A percentile compares a stretch with the other conserved stretches of the same genome.
Conservation (phyloP, 192 early-diverging fungal genomes). For the Piromyces finnis region DNA sequence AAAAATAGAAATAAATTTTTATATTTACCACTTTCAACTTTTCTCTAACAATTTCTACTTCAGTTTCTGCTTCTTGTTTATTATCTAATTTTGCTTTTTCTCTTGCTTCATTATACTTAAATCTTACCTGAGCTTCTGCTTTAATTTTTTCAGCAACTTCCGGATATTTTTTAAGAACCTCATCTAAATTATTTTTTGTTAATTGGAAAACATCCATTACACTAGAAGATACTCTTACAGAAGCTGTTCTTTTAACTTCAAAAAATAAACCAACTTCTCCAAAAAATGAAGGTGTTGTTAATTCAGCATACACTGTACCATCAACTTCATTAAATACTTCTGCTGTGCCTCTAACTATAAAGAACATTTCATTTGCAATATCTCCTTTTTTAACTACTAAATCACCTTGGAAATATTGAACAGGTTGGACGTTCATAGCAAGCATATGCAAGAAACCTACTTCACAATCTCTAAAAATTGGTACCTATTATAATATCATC, state of each 20-base stretch:
- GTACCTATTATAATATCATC: conserved; percentile 9
- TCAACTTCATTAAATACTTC: conserved; percentile 26
- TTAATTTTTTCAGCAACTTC: conserved; percentile 22
- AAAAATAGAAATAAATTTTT: no score
- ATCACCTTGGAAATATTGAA: conserved; percentile 19
- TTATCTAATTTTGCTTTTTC: conserved; percentile 14
- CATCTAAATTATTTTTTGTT: conserved; percentile 18
- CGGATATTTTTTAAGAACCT: conserved; percentile 17
- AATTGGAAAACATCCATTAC: conserved; percentile 26
- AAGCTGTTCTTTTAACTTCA: conserved; percentile 23
- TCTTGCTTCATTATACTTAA: conserved; percentile 18
- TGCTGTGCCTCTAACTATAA: conserved; percentile 20
- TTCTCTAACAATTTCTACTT: conserved; percentile 34
- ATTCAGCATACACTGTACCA: conserved; percentile 19
- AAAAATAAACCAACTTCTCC: conserved; percentile 31
- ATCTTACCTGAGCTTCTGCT: conserved; percentile 18
- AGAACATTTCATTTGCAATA: conserved; percentile 26
- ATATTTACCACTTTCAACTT: conserved; percentile 18
- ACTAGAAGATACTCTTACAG: conserved; percentile 13
- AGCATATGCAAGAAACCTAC: conserved; percentile 29
- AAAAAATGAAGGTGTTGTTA: conserved; percentile 27
- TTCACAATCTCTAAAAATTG: conserved; percentile 26
- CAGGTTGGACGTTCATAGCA: conserved; percentile 18
- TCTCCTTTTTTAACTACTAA: conserved; percentile 23
- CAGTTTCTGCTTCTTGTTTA: conserved; percentile 15